Percentiles rank a stretch among this genome's conserved stretches.
Conservation (phyloP, 2,329 filamentous ascomycete species). For the Aspergillus calidoustus region DNA sequence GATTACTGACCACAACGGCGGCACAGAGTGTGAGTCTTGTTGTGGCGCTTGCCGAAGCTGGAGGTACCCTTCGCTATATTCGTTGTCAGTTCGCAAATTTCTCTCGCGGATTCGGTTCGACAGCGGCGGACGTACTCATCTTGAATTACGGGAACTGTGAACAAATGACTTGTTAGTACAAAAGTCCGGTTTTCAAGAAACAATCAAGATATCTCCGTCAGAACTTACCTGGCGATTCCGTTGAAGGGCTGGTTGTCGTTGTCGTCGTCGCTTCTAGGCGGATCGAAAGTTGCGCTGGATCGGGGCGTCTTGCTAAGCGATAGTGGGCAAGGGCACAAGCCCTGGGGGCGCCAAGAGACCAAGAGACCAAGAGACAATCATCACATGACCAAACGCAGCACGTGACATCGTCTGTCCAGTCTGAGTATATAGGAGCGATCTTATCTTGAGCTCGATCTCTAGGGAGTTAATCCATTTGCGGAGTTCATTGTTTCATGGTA, state of each 20-base stretch:
- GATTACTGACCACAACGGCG: conserved; percentile 89
- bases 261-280: conserved; percentile 49
- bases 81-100: conserved; percentile 49
- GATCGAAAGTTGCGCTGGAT: conserved; percentile 45
- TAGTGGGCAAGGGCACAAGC: conserved; percentile 44
- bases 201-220: conserved; percentile 11
- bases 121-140: conserved; percentile 58
- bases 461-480: background rate
- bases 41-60: conserved; percentile 82
- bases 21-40: conserved; percentile 98
- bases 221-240: conserved; percentile 50
- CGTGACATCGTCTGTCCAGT: conserved; percentile 8
- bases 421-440: background rate
- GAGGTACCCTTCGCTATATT: conserved; percentile 71
- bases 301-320: conserved; percentile 47
- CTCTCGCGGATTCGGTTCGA: conserved; percentile 29
- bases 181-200: conserved; percentile 3
- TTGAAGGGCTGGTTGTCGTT: conserved; percentile 52
- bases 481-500: background rate
- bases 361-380: background rate
- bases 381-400: conserved; percentile 10
- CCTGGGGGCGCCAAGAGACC: conserved; percentile 20
- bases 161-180: conserved; percentile 30
- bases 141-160: conserved; percentile 56
- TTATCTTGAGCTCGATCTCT: background rate